Percentiles rank a stretch among this genome's conserved stretches.
Conservation (phyloP, 495 filamentous ascomycete genomes). For the Sordaria brevicollis region DNA sequence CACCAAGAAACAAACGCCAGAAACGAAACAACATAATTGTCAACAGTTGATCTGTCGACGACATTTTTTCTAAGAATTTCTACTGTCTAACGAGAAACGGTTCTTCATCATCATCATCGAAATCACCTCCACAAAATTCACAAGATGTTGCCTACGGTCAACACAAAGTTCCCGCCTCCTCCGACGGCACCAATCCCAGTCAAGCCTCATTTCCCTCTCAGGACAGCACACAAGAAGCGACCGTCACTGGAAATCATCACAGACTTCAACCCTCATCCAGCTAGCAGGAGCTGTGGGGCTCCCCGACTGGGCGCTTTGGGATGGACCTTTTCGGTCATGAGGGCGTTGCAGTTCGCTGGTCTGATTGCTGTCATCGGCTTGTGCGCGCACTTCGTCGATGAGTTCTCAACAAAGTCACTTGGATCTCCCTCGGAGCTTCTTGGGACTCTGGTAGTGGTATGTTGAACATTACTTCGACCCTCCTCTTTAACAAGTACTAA, state of each 20-base stretch:
- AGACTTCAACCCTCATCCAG: conserved; percentile 24
- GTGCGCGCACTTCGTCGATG: conserved; percentile 70
- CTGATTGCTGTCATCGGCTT: conserved; percentile 77
- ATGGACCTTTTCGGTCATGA: conserved; percentile 62
- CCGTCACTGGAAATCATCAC: conserved; percentile 20
- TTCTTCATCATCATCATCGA: not conserved
- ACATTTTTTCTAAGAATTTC: not conserved
- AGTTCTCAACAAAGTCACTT: conserved; percentile 53
- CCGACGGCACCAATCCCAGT: conserved; percentile 17
- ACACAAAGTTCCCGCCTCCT: conserved; percentile 14
- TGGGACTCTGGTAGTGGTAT: conserved; percentile 67
- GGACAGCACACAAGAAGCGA: conserved; percentile 17
- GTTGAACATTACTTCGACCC: conserved; percentile 21
- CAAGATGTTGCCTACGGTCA: conserved; percentile 15
- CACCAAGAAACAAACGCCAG: not conserved
- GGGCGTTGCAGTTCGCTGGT: conserved; percentile 57
- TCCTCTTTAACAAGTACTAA: not conserved
- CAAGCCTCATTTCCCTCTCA: conserved; percentile 16
- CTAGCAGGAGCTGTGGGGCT: conserved; percentile 43
- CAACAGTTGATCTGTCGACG: conserved; percentile 23
- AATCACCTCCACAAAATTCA: conserved; percentile 5
- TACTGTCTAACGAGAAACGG: not conserved
- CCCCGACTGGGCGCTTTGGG: conserved; percentile 69
- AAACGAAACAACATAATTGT: not conserved
- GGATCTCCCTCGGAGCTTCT: conserved; percentile 63